Percentiles rank a stretch among this genome's conserved stretches.
Evolutionary conservation across 169 alveolate genomes (phyloP).

Genomic region (Plasmodium chabaudi): DNA sequence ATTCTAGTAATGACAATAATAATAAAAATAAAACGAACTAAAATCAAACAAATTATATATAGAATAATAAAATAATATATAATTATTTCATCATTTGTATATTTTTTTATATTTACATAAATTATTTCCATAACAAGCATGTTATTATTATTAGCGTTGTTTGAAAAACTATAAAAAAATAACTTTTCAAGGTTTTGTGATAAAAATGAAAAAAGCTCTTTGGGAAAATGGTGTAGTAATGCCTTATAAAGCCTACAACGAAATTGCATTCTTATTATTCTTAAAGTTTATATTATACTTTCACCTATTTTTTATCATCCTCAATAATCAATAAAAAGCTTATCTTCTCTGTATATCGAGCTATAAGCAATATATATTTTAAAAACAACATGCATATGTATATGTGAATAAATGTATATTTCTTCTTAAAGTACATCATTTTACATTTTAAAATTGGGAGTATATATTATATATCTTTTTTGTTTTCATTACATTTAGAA

Average conservation of each 20-base stretch:
- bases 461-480: neutral
- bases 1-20: too few species aligned
- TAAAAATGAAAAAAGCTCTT: constrained; percentile 41
- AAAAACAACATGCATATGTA: neutral
- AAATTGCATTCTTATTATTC: too few species aligned
- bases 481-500: constrained; percentile 5
- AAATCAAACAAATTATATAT: too few species aligned
- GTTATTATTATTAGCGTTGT: too few species aligned
- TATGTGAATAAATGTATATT: neutral
- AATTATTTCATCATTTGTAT: too few species aligned
- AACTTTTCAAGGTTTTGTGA: neutral
- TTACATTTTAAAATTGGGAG: neutral
- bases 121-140: too few species aligned
- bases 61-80: too few species aligned
- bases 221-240: constrained; percentile 70
- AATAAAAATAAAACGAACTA: too few species aligned
- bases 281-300: neutral
- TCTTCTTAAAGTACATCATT: neutral
- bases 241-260: too few species aligned
- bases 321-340: neutral
- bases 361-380: neutral
- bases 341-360: neutral
- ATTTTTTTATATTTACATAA: too few species aligned
- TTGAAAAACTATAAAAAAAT: too few species aligned
- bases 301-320: neutral